Evolutionary conservation across 139 green algal species (phyloP), one percentile per base, ranked within the genome.

Genomic region (Chlorella sp.): DNA sequence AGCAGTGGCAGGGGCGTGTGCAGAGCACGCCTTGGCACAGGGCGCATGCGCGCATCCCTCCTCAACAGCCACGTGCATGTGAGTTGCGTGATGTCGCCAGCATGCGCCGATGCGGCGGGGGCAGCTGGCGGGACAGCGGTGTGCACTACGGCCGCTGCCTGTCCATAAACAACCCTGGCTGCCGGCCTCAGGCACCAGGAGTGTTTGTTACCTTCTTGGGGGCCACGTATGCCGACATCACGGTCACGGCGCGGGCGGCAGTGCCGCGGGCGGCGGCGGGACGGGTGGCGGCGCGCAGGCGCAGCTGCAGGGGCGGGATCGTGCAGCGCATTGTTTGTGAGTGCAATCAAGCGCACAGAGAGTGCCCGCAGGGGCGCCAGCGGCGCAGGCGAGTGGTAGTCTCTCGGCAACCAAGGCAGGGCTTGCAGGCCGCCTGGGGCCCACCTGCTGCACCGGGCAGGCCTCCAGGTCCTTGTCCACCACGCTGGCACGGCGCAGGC

Each of bases 191-290:
- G 21, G 51, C 51, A 60, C 15, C 15, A 60, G 11, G 51, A 9
- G 2, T 23, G 12, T 9, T 21, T 9, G 44, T 51, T 21, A 98
- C 90, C 83, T 98, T 97, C 89, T 98, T 98, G 72, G 91, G 87
- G 20, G 87, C 84, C 25, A 86, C 83, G 11, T 79, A 72, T 16
- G 81, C 83, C 4, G 80, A 67, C 80, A 80, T 79, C 1, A 87
- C 78, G 5, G 69, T 70, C 13, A 51, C 36, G 39, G 71, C 62
- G 7, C 47, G 41, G 18, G 72, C 30, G 32, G 64, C 44, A n/a
- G 30, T 28, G n/a, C 57, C 55, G 26, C n/a, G 30, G 57, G 79
- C 67, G 28, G 56, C 41, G 64, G 57, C 26, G 0, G 57, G 36
- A 16, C 82, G 39, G 17, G 39, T 41, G 39, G 41, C 70, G 70